Evolutionary conservation across 164 flowering plant genomes (phyloP), one percentile per base, ranked within the genome.

Genomic region (Echeveria elegans): DNA sequence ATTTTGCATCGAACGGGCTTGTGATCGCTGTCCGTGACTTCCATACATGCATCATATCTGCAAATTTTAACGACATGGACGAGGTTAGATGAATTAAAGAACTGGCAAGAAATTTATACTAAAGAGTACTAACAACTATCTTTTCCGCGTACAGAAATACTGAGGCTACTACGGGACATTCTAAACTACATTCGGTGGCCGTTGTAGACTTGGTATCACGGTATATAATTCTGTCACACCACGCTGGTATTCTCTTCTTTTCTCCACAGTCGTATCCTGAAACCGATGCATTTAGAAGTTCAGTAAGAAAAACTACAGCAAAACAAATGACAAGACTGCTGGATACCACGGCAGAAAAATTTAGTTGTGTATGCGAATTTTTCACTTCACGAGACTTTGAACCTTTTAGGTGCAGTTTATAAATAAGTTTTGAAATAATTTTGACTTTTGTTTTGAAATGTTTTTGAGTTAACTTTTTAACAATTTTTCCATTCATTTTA

Each of bases 41-140:
- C 97, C 99, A 95, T 95, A 82, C 88, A 84, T 69, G 97, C 98
- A 36, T 90, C 98, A 70, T 95, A 95, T 83, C 99, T 94, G 70
- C 64, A 30, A 23, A 14, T n/a, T 29, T 34, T 37, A 1, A 68
- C 24, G 32, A 31, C n/a, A 2, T n/a, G 65, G 58, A 48, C 6
- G 9, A 50, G 56, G 26, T 50, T 9, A 50, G 61, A 16, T 5
- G 19, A 56, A 28, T 14, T 56, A 56, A 26, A 11, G 4, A 18
- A 6, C 12, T 0, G 18, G 30, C 18, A 56, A 29, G 15, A 50
- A 50, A 23, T 28, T 64, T 38, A 23, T 38, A 69, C 5, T 36
- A 38, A 37, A 31, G 63, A 18, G 59, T n/a, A 21, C 16, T 7
- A 31, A 41, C 15, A 69, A 68, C 43, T n/a, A 3, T 19, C 5